phyloP scores from a whole-genome alignment of 805 yeast species.

The Candida coleopterorum region DNA sequence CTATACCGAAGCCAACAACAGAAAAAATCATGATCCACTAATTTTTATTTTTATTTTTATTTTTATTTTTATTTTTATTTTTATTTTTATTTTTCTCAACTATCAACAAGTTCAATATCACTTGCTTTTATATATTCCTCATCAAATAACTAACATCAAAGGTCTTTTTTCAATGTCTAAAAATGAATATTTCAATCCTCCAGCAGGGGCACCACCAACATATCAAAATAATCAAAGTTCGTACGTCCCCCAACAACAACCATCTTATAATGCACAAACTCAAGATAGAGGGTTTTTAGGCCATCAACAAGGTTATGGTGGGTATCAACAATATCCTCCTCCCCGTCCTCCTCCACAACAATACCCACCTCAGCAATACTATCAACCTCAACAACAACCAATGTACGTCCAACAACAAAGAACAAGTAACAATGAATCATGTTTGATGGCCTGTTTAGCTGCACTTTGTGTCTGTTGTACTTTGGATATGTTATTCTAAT shows the following conservation, averaged over 20 bases:
- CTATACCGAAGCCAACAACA: too few relatives aligned
- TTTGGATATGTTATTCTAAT: conserved; percentile 22
- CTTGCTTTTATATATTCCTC: background rate
- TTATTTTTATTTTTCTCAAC: background rate
- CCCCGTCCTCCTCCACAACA: conserved; percentile 37
- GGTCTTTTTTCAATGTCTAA: conserved; percentile 6
- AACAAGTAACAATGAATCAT: conserved; percentile 19
- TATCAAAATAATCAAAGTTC: conserved; percentile 16
- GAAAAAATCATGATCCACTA: too few relatives aligned
- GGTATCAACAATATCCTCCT: conserved; percentile 14
- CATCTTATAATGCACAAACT: conserved; percentile 12
- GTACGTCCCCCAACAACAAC: conserved; percentile 21
- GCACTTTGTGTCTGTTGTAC: conserved; percentile 41
- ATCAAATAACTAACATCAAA: background rate
- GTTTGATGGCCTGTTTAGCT: conserved; percentile 40
- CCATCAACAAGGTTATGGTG: conserved; percentile 11
- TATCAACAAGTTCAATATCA: background rate
- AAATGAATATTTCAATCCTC: conserved; percentile 16
- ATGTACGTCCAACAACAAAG: conserved; percentile 41
- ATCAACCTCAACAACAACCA: conserved; percentile 40
- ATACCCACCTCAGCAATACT: conserved; percentile 20
- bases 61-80: too few relatives aligned
- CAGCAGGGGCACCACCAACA: conserved; percentile 28
- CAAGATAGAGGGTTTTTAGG: conserved; percentile 20
- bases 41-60: too few relatives aligned